Evolutionary conservation across 192 early-diverging fungal genomes (phyloP).

Genomic region (Coemansia asiatica): DNA sequence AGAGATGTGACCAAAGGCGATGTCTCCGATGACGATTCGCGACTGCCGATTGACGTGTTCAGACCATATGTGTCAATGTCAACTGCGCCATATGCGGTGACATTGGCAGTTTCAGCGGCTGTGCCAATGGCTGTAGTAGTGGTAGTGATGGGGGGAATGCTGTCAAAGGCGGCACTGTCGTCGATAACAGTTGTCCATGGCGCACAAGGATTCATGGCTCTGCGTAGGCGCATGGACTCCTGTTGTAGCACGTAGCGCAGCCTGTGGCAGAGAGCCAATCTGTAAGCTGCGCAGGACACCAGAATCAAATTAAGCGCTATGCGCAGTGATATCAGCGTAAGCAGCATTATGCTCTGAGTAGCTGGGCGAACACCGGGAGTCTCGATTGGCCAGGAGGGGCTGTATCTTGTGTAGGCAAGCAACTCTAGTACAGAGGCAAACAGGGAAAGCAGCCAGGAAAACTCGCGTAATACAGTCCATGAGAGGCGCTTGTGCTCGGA

Average conservation of each 20-base stretch:
- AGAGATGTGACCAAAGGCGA: constrained; percentile 26
- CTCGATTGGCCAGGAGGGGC: constrained; percentile 7
- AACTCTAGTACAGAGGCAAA: constrained; percentile 40
- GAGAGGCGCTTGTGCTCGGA: not conserved
- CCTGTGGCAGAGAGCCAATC: constrained; percentile 11
- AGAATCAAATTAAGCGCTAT: constrained; percentile 28
- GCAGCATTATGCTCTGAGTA: constrained; percentile 40
- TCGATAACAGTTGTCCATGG: not conserved
- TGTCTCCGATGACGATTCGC: constrained; percentile 16
- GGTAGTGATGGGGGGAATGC: no score
- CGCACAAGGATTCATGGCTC: not conserved
- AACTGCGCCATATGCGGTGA: constrained; percentile 15
- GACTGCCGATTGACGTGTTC: constrained; percentile 13
- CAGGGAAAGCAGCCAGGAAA: constrained; percentile 45
- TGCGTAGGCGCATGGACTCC: not conserved
- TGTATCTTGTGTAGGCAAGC: constrained; percentile 43
- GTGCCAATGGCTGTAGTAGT: no score
- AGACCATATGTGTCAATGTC: constrained; percentile 5
- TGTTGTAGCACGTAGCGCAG: not conserved
- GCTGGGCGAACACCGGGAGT: constrained; percentile 14
- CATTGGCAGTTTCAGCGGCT: no score
- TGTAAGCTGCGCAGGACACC: constrained; percentile 25
- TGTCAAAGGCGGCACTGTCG: not conserved
- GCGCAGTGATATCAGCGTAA: constrained; percentile 45
- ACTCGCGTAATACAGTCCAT: constrained; percentile 36